These are phyloP conservation scores for Canna indica DNA, from an alignment of 176 grass and related monocot genomes.

Conservation along the genomic window DNA sequence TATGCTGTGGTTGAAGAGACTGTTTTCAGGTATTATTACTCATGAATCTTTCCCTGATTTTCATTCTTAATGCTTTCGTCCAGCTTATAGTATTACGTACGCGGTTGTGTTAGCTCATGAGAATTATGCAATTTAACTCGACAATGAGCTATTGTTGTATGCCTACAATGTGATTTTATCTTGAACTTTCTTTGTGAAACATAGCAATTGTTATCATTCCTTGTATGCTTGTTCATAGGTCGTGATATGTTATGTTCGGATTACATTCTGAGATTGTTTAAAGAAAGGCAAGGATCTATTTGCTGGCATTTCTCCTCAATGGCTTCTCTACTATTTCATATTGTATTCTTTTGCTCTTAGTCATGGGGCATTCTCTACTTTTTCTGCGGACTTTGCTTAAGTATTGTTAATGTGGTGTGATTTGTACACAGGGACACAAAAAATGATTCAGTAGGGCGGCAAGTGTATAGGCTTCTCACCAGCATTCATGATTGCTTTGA, in stretches of 20 bases:
- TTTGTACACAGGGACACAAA: not conserved
- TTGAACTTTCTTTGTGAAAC: not conserved
- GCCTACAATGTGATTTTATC: not conserved
- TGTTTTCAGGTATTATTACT: slow-evolving; percentile 21
- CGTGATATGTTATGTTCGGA: too few relatives aligned
- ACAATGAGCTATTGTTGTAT: not conserved
- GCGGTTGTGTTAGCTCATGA: not conserved
- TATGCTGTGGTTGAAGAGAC: slow-evolving; percentile 23
- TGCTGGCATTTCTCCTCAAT: too few relatives aligned
- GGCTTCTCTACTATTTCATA: too few relatives aligned
- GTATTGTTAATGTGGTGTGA: not conserved
- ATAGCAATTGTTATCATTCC: not conserved
- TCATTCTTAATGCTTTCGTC: too few relatives aligned
- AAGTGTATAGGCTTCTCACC: slow-evolving; percentile 16
- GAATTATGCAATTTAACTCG: not conserved
- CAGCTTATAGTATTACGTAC: not conserved
- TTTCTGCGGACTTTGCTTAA: too few relatives aligned
- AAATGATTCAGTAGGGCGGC: slow-evolving; percentile 10
- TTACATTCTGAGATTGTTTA: too few relatives aligned
- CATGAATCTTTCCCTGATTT: not conserved
- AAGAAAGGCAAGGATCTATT: too few relatives aligned
- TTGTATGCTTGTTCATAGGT: too few relatives aligned
- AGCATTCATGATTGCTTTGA: slow-evolving; percentile 16
- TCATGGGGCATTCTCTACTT: too few relatives aligned
- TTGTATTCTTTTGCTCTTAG: too few relatives aligned